Conservation (phyloP, 495 filamentous ascomycete species). For the Hyaloscypha finlandica region DNA sequence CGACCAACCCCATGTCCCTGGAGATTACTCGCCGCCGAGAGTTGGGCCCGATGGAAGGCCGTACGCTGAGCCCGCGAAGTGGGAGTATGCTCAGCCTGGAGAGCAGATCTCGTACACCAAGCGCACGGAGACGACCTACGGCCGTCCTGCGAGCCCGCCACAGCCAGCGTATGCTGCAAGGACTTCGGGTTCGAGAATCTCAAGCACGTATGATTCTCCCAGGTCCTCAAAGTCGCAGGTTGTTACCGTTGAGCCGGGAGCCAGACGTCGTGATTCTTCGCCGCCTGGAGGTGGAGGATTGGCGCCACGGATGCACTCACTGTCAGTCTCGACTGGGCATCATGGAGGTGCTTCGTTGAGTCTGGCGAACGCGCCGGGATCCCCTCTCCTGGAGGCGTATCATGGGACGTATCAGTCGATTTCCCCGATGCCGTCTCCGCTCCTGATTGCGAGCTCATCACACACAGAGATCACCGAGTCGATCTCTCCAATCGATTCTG, state of each 20-base stretch:
- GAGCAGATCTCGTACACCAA: constrained; percentile 34
- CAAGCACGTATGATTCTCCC: constrained; percentile 42
- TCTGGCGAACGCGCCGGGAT: constrained; percentile 62
- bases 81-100: constrained; percentile 38
- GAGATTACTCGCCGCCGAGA: background rate
- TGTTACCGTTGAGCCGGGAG: constrained; percentile 41
- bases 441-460: constrained; percentile 44
- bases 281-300: constrained; percentile 14
- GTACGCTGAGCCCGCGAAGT: constrained; percentile 36
- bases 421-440: constrained; percentile 89
- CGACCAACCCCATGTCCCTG: background rate
- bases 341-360: constrained; percentile 42
- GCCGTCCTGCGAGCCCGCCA: constrained; percentile 34
- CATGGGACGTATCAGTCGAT: constrained; percentile 93
- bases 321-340: constrained; percentile 51
- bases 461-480: constrained; percentile 26
- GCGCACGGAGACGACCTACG: constrained; percentile 29
- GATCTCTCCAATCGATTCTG: constrained; percentile 32
- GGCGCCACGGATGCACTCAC: constrained; percentile 44
- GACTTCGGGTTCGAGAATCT: constrained; percentile 41
- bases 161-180: constrained; percentile 25
- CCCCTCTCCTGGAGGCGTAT: constrained; percentile 89
- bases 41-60: constrained; percentile 11
- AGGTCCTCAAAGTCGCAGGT: constrained; percentile 43
- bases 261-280: constrained; percentile 25